Evolutionary conservation across 176 grass and related monocot genomes (phyloP).

Genomic region (Carex scoparia): DNA sequence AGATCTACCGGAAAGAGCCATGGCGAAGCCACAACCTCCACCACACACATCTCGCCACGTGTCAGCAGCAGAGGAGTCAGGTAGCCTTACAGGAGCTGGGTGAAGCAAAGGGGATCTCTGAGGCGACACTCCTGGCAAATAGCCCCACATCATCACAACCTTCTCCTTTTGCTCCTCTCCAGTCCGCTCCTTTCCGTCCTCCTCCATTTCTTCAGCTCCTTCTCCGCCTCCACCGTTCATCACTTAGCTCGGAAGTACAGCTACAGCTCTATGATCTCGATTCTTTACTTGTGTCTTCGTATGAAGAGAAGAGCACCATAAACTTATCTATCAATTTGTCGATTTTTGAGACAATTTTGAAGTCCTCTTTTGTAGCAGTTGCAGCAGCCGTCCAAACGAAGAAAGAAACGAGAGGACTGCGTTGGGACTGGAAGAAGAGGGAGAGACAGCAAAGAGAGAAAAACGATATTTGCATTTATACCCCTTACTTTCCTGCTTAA

Average conservation of each 20-base stretch:
- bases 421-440: conserved; percentile 27
- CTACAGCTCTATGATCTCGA: not conserved
- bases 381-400: conserved; percentile 28
- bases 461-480: not conserved
- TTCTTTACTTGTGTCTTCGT: not conserved
- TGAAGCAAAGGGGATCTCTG: conserved; percentile 88
- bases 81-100: conserved; percentile 62
- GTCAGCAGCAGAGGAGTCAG: conserved; percentile 46
- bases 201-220: conserved; percentile 33
- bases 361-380: conserved; percentile 18
- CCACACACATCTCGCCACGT: conserved; percentile 81
- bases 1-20: conserved; percentile 82
- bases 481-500: not conserved
- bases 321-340: conserved; percentile 10
- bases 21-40: conserved; percentile 90
- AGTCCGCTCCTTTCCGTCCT: conserved; percentile 44
- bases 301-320: not conserved
- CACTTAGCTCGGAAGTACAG: not conserved
- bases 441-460: not conserved
- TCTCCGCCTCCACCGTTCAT: conserved; percentile 56
- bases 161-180: conserved; percentile 37
- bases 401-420: conserved; percentile 33
- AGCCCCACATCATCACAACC: conserved; percentile 93
- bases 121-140: conserved; percentile 84
- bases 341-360: not conserved